phyloP scores from a whole-genome alignment of 495 filamentous ascomycete species.

The Schizothecium vesticola region DNA sequence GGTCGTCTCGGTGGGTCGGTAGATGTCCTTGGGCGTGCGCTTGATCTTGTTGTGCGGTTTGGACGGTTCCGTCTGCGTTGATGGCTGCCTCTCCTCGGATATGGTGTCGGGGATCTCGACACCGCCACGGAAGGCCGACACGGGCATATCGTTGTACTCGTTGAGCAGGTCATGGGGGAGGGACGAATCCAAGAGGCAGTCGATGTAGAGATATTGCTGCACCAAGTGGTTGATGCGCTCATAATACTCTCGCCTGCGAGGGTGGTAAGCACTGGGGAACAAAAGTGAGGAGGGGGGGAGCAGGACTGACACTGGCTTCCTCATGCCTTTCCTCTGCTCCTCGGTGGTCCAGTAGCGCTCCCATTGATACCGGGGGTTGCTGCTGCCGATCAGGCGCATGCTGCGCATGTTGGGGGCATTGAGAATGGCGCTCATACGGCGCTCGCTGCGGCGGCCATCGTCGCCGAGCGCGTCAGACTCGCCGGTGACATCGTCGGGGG shows the following conservation, averaged over 20 bases:
- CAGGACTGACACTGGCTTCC: conserved; percentile 51
- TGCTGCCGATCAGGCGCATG: conserved; percentile 72
- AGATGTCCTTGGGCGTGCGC: conserved; percentile 75
- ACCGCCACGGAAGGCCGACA: conserved; percentile 31
- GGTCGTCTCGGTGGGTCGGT: conserved; percentile 66
- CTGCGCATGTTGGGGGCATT: conserved; percentile 67
- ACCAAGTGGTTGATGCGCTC: conserved; percentile 77
- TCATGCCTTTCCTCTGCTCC: conserved; percentile 58
- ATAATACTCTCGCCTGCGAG: conserved; percentile 65
- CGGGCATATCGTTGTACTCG: conserved; percentile 63
- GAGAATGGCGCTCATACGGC: conserved; percentile 49
- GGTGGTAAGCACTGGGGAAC: conserved; percentile 2
- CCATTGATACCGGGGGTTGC: conserved; percentile 71
- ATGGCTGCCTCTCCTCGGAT: conserved; percentile 36
- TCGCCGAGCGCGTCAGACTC: conserved; percentile 12
- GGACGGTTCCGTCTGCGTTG: background rate
- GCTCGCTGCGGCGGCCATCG: conserved; percentile 41
- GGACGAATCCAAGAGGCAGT: conserved; percentile 83
- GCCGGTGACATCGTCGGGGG: conserved; percentile 1
- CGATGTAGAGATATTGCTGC: conserved; percentile 85
- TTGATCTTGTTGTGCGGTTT: conserved; percentile 38
- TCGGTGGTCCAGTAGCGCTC: conserved; percentile 68
- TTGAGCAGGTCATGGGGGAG: conserved; percentile 80
- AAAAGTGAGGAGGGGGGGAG: background rate
- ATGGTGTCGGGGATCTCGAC: conserved; percentile 55